phyloP scores from a whole-genome alignment of 495 filamentous ascomycete species.

The Neurospora sp. region DNA sequence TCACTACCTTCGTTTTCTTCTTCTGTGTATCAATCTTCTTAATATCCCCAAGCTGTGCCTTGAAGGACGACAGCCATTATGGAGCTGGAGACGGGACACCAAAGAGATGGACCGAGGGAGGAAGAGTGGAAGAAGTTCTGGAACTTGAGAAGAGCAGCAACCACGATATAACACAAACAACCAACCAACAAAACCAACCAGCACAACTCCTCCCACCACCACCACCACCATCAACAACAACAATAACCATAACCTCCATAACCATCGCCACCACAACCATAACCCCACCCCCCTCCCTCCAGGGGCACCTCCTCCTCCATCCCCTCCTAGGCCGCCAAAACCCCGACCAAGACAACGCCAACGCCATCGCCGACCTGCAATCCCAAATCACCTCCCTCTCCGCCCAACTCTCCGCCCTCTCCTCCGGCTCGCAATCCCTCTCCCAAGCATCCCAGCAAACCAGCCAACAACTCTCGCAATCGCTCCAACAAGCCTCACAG shows the following conservation, averaged over 20 bases:
- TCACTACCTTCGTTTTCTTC: slow-evolving; percentile 3
- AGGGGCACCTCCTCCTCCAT: too few relatives aligned
- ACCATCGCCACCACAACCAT: background rate
- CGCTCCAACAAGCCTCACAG: slow-evolving; percentile 27
- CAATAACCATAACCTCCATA: background rate
- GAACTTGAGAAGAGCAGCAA: background rate
- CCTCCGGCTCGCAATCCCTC: slow-evolving; percentile 20
- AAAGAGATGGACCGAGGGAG: background rate
- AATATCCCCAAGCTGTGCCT: slow-evolving; percentile 16
- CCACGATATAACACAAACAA: background rate
- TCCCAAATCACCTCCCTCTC: slow-evolving; percentile 32
- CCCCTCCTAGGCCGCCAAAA: too few relatives aligned
- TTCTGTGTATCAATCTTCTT: slow-evolving; percentile 2
- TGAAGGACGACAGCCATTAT: background rate
- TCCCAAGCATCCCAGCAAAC: slow-evolving; percentile 29
- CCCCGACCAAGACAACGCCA: slow-evolving; percentile 23
- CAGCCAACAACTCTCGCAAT: slow-evolving; percentile 28
- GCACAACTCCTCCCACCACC: background rate
- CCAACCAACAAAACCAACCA: too few relatives aligned
- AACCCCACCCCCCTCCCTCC: background rate
- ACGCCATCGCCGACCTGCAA: slow-evolving; percentile 25
- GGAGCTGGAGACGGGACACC: background rate
- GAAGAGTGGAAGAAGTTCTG: background rate
- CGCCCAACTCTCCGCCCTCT: slow-evolving; percentile 21
- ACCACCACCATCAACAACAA: background rate